Evolutionary conservation across 331 rosid genomes (phyloP).

Genomic region (Spiraea crenata): DNA sequence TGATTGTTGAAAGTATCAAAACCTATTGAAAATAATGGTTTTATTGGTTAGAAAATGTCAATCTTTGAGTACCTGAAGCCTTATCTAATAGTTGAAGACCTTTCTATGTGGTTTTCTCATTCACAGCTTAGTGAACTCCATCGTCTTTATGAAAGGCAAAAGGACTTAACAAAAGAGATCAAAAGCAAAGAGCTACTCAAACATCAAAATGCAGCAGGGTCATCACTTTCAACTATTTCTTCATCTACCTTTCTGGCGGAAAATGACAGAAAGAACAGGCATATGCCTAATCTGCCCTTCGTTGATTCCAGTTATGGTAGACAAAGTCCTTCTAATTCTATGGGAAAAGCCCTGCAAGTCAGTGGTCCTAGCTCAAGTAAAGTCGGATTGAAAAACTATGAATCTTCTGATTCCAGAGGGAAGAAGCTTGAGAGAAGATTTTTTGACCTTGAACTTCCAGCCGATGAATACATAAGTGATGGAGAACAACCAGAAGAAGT

Average conservation of each 20-base stretch:
- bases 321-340: slow-evolving; percentile 16
- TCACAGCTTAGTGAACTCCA: slow-evolving; percentile 49
- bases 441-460: slow-evolving; percentile 38
- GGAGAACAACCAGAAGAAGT: slow-evolving; percentile 17
- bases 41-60: background rate
- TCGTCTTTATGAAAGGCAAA: slow-evolving; percentile 43
- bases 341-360: slow-evolving; percentile 21
- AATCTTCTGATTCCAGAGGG: slow-evolving; percentile 7
- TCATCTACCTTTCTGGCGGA: slow-evolving; percentile 25
- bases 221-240: slow-evolving; percentile 24
- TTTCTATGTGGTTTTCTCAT: slow-evolving; percentile 8
- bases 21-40: background rate
- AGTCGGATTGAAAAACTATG: slow-evolving; percentile 14
- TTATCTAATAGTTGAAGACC: background rate
- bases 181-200: slow-evolving; percentile 22
- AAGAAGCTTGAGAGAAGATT: slow-evolving; percentile 28
- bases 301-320: slow-evolving; percentile 22
- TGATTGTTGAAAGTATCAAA: background rate
- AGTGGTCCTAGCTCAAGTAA: slow-evolving; percentile 12
- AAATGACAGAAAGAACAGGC: slow-evolving; percentile 23
- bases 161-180: slow-evolving; percentile 40
- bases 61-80: background rate
- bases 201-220: slow-evolving; percentile 21
- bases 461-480: slow-evolving; percentile 24
- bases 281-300: slow-evolving; percentile 22